Evolutionary conservation across 768 basidiomycete genomes (phyloP).

Genomic region (Russula olivacea): DNA sequence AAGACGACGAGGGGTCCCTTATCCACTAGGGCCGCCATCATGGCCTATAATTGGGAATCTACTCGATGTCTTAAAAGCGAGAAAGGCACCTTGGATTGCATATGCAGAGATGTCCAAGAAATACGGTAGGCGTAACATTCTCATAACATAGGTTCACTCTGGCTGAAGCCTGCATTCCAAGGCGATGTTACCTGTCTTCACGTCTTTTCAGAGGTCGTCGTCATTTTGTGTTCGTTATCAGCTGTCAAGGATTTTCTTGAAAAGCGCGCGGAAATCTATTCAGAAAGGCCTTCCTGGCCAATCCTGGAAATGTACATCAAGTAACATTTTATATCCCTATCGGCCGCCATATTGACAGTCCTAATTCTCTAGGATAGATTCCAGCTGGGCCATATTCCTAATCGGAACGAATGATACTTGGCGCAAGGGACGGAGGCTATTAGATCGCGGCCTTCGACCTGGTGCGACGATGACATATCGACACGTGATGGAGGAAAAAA

Average conservation of each 20-base stretch:
- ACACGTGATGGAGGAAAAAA: conserved; percentile 4
- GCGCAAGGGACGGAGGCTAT: not conserved
- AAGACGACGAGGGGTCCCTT: conserved; percentile 2
- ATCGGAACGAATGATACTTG: not conserved
- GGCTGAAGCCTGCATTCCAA: not conserved
- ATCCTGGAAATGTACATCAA: conserved; percentile 6
- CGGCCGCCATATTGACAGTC: not conserved
- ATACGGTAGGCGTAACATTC: not conserved
- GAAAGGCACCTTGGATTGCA: not conserved
- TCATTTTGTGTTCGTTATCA: conserved; percentile 44
- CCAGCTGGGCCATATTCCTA: not conserved
- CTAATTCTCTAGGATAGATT: not conserved
- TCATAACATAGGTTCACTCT: too few relatives aligned
- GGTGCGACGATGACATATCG: not conserved
- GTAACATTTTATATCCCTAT: not conserved
- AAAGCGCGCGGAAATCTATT: conserved; percentile 39
- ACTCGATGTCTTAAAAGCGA: not conserved
- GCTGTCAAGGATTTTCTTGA: conserved; percentile 47
- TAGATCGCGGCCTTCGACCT: conserved; percentile 14
- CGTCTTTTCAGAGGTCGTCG: conserved; percentile 42
- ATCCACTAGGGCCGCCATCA: conserved; percentile 5
- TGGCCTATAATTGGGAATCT: conserved; percentile 7
- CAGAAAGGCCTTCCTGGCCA: conserved; percentile 5
- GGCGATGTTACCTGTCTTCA: conserved; percentile 24
- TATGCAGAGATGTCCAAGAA: conserved; percentile 3